Conservation (phyloP, 257 asterid species). For the Capsicum chinense region DNA sequence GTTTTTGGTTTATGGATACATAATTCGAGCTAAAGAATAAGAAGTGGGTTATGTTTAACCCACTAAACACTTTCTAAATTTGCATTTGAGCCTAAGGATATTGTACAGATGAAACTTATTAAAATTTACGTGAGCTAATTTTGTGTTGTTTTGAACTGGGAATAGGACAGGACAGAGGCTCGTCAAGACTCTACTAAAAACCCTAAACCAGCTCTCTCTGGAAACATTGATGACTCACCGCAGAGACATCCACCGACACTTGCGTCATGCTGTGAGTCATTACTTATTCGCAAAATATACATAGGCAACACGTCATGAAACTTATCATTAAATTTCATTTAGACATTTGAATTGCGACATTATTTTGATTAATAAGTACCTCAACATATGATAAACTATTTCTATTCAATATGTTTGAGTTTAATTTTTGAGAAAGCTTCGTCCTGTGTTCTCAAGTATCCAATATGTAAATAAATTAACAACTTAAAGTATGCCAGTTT, state of each 20-base stretch:
- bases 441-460: not conserved
- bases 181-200: conserved; percentile 45
- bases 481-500: too few species aligned
- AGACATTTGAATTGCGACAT: not conserved
- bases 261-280: conserved; percentile 55
- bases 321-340: not conserved
- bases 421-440: not conserved
- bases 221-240: conserved; percentile 60
- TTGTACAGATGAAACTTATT: not conserved
- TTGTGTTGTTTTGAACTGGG: not conserved
- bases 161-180: conserved; percentile 40
- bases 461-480: too few species aligned
- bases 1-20: too few species aligned
- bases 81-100: too few species aligned
- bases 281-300: not conserved
- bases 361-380: not conserved
- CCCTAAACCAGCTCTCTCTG: conserved; percentile 62
- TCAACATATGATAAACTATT: not conserved
- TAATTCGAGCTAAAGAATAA: too few species aligned
- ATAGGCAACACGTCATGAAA: too few species aligned
- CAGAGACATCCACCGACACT: conserved; percentile 50
- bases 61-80: too few species aligned
- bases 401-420: not conserved
- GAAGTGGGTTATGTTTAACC: too few species aligned
- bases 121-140: not conserved